phyloP scores from a whole-genome alignment of 345 rosid species.

The Reutealis trisperma region DNA sequence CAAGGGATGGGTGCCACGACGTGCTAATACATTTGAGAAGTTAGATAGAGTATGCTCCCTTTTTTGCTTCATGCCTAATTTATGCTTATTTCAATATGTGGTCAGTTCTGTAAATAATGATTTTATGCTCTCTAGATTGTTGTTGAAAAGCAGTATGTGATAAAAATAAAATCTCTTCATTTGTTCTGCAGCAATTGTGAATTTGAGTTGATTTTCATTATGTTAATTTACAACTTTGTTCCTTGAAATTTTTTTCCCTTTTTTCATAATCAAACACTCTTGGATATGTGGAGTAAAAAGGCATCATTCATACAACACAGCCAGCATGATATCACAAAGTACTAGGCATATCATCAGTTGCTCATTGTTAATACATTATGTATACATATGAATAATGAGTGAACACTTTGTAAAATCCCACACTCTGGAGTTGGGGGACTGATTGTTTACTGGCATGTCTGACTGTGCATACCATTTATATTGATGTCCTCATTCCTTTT shows the following conservation, averaged over 20 bases:
- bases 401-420: neutral
- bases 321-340: too few relatives aligned
- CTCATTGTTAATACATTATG: too few relatives aligned
- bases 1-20: conserved; percentile 78
- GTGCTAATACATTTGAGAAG: conserved; percentile 71
- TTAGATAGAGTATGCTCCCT: conserved; percentile 63
- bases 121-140: neutral
- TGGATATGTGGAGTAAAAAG: too few relatives aligned
- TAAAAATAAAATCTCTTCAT: neutral
- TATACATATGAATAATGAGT: neutral
- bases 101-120: neutral
- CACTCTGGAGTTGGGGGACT: neutral
- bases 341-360: too few relatives aligned
- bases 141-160: neutral
- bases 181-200: neutral
- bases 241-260: neutral
- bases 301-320: too few relatives aligned
- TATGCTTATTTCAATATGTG: conserved; percentile 1
- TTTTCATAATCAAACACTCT: too few relatives aligned
- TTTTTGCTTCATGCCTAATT: conserved; percentile 18
- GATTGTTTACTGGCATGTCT: neutral
- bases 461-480: neutral
- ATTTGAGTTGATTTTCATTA: neutral
- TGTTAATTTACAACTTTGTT: neutral
- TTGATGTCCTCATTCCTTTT: conserved; percentile 10